These are phyloP conservation scores for Daldinia eschscholtzii DNA, from an alignment of 2,329 filamentous ascomycete species.

Conservation along the genomic window DNA sequence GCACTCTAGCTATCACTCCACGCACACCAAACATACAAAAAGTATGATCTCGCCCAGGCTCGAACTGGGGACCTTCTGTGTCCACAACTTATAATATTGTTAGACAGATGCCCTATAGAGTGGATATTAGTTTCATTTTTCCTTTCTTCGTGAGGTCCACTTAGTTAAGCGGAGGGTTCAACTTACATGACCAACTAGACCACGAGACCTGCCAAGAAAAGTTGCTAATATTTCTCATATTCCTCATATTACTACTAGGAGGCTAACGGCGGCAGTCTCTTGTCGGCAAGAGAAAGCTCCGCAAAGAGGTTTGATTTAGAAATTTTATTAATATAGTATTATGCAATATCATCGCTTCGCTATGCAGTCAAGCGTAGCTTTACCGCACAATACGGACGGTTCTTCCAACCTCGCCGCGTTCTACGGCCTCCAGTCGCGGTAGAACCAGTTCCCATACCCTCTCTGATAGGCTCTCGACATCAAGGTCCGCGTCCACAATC, in stretches of 20 bases:
- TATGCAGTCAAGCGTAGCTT: conserved; percentile 5
- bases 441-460: conserved; percentile 67
- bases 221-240: not conserved
- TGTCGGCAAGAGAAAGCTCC: not conserved
- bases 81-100: conserved; percentile 8
- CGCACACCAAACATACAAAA: not conserved
- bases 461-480: conserved; percentile 68
- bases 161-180: conserved; percentile 6
- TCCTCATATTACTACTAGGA: not conserved
- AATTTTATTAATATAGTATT: not conserved
- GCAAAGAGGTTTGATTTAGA: not conserved
- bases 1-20: not conserved
- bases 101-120: conserved; percentile 23
- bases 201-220: conserved; percentile 1
- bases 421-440: conserved; percentile 62
- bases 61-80: conserved; percentile 19
- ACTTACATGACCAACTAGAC: conserved; percentile 23
- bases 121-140: conserved; percentile 11
- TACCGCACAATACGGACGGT: conserved; percentile 60
- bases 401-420: conserved; percentile 62
- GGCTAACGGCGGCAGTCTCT: not conserved
- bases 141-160: conserved; percentile 1
- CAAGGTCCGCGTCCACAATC: conserved; percentile 66
- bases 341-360: not conserved
- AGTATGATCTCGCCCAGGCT: conserved; percentile 19